A percentile compares a stretch with the other conserved stretches of the same genome.
phyloP scores from a whole-genome alignment of 129 eudicot species.

The Rutidosis leptorrhynchoides region DNA sequence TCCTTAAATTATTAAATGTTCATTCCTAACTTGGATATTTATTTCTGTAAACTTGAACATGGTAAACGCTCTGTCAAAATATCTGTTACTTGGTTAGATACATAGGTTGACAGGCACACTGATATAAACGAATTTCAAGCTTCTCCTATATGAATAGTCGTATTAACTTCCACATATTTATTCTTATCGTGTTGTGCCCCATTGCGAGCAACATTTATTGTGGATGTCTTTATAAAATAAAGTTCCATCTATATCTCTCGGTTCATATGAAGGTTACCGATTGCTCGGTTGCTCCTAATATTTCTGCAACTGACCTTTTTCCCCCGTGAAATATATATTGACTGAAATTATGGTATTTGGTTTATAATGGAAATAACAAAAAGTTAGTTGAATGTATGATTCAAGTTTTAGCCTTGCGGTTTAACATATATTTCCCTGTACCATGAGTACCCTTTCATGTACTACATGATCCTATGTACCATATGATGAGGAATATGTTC shows the following conservation, averaged over 20 bases:
- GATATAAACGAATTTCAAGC: neutral
- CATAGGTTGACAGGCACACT: neutral
- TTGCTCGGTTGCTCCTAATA: neutral
- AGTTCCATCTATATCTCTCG: neutral
- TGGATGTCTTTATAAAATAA: neutral
- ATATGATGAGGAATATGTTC: neutral
- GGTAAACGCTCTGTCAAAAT: neutral
- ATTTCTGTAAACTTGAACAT: neutral
- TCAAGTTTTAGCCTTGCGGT: neutral
- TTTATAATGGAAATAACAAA: neutral
- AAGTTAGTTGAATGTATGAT: neutral
- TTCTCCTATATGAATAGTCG: slow-evolving; percentile 7
- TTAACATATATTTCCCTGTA: neutral
- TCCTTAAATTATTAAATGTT: neutral
- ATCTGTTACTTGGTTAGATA: slow-evolving; percentile 1
- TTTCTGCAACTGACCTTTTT: neutral
- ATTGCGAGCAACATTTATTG: neutral
- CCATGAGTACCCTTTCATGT: neutral
- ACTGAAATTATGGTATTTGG: neutral
- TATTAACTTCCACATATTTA: neutral
- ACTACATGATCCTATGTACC: neutral
- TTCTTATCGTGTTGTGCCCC: neutral
- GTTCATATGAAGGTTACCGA: neutral
- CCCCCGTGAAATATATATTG: neutral
- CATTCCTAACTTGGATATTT: neutral